Conservation (phyloP, 2,329 filamentous ascomycete genomes). For the Aspergillus spinulosporus region DNA sequence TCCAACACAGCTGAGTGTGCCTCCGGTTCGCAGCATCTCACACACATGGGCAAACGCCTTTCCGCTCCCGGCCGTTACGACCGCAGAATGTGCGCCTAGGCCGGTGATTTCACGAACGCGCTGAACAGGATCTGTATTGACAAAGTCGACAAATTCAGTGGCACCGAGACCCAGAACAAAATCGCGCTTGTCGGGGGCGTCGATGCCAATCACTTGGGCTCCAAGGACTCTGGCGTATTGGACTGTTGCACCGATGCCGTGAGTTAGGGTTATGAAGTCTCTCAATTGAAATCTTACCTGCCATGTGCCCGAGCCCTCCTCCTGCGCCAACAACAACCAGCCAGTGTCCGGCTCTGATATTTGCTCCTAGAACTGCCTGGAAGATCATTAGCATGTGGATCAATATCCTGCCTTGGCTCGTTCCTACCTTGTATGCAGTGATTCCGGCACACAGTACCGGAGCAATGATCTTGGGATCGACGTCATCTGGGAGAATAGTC, state of each 20-base stretch:
- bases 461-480: constrained; percentile 43
- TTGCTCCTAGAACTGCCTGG: constrained; percentile 43
- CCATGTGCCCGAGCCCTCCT: constrained; percentile 48
- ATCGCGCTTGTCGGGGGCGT: constrained; percentile 42
- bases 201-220: constrained; percentile 46
- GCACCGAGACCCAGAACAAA: constrained; percentile 45
- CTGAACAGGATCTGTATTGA: constrained; percentile 34
- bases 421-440: constrained; percentile 41
- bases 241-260: constrained; percentile 23
- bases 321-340: constrained; percentile 50
- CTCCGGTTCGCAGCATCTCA: constrained; percentile 48
- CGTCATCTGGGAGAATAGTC: constrained; percentile 45
- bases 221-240: constrained; percentile 48
- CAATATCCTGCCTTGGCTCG: too few relatives aligned
- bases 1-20: constrained; percentile 47
- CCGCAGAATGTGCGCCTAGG: constrained; percentile 44
- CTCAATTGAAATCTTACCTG: constrained; percentile 30
- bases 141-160: constrained; percentile 45
- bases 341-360: constrained; percentile 43
- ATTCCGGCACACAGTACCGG: constrained; percentile 49
- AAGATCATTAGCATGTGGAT: too few relatives aligned
- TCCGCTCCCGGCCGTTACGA: constrained; percentile 46
- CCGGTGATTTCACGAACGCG: constrained; percentile 40
- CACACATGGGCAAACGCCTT: constrained; percentile 45
- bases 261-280: too few relatives aligned